phyloP scores from a whole-genome alignment of 1,284 basidiomycete species.

The Sporisorium scitamineum region DNA sequence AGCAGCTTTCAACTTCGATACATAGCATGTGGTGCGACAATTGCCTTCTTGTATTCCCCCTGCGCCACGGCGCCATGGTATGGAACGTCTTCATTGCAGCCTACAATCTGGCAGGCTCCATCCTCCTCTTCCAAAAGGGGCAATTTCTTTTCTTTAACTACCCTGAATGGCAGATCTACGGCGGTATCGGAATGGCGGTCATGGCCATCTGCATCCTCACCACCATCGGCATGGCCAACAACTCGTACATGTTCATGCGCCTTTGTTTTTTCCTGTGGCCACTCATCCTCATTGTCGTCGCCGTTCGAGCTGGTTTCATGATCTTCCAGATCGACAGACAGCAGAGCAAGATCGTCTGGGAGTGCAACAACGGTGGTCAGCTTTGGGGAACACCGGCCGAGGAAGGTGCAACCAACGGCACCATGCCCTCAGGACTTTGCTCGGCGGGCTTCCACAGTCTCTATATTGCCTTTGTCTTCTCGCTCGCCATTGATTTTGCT shows the following conservation, averaged over 20 bases:
- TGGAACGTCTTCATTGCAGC: conserved; percentile 77
- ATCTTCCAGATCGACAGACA: conserved; percentile 69
- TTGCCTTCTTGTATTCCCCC: conserved; percentile 57
- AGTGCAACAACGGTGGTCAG: conserved; percentile 79
- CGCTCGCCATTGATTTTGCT: conserved; percentile 76
- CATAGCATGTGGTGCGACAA: conserved; percentile 60
- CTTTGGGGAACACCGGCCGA: conserved; percentile 75
- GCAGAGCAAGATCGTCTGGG: conserved; percentile 77
- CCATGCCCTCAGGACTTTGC: conserved; percentile 76
- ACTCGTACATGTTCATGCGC: conserved; percentile 79
- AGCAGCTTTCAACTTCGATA: not conserved
- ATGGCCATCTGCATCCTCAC: conserved; percentile 75
- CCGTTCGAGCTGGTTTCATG: conserved; percentile 79
- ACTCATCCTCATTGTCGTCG: conserved; percentile 77
- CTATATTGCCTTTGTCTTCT: conserved; percentile 78
- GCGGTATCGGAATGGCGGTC: conserved; percentile 77
- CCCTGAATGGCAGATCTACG: conserved; percentile 79
- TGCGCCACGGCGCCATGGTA: conserved; percentile 76
- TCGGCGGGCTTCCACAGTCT: conserved; percentile 76
- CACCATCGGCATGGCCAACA: conserved; percentile 78
- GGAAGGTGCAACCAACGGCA: conserved; percentile 69
- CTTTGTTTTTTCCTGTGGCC: conserved; percentile 80
- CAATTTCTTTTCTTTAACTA: conserved; percentile 78
- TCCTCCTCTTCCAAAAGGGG: conserved; percentile 77
- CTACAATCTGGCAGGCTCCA: conserved; percentile 78